Evolutionary conservation across 345 rosid genomes (phyloP), one percentile per base, ranked within the genome.

Genomic region (Mercurialis annua): DNA sequence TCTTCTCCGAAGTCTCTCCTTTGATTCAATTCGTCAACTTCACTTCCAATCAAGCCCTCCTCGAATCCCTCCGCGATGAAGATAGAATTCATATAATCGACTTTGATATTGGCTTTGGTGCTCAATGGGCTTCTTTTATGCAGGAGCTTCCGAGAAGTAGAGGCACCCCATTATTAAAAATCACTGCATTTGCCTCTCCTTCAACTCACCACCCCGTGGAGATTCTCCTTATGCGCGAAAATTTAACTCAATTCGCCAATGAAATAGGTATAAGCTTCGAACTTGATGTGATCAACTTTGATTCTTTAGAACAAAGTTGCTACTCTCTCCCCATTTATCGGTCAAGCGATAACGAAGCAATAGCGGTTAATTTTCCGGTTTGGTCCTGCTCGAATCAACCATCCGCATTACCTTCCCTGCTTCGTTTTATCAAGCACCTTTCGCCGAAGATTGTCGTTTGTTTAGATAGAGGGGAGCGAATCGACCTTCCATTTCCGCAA

Each of bases 381-480:
- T 79, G 85, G 85, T 75, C 74, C 29, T 75, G 65, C 43, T 74
- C 81, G 2, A 62, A 53, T 64, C 77, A 77, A 54, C 85, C 84
- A 7, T 38, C 81, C 34, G 73, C 76, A 38, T 57, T 81, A 4
- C 90, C 97, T 1, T 40, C 76, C 20, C 75, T 84, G 71, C 85
- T 92, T 62, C 86, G 87, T 40, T 84, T 86, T 70, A 73, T 92
- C 40, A 88, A 90, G 81, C 89, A 88, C 52, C 80, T 92, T 30
- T 81, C 89, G 4, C 98, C 98, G 4, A 88, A 78, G 73, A 82
- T 90, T 66, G 81, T 90, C 59, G 94, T 92, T 58, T 88, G 88
- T 38, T 80, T 87, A 74, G 98, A 92, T 65, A 73, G 85, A 70
- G 96, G 96, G 17, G 96, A 92, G 55, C 77, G 97, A 61, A 77